Conservation (phyloP, 805 yeast genomes). For the Diddensiella santjacobensis region DNA sequence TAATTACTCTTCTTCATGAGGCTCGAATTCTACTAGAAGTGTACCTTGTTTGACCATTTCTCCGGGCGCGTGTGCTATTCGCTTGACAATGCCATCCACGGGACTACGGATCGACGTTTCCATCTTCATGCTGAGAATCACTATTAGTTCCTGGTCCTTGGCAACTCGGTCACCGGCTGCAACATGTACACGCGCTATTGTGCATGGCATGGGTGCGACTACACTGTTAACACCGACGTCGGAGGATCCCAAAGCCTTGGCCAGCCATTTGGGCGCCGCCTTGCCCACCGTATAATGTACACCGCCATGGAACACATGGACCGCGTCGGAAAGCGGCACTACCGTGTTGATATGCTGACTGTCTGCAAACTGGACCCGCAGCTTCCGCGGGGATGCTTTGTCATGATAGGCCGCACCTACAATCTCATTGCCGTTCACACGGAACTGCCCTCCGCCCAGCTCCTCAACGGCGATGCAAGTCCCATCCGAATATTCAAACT, state of each 20-base stretch:
- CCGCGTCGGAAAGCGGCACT: slow-evolving; percentile 17
- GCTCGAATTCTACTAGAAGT: slow-evolving; percentile 31
- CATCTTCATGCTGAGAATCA: slow-evolving; percentile 34
- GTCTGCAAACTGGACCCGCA: slow-evolving; percentile 20
- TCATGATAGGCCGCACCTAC: slow-evolving; percentile 13
- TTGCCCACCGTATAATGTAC: slow-evolving; percentile 25
- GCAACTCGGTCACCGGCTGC: slow-evolving; percentile 26
- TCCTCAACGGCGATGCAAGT: slow-evolving; percentile 14
- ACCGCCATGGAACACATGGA: slow-evolving; percentile 31
- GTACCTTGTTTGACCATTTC: slow-evolving; percentile 33
- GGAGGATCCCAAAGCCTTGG: slow-evolving; percentile 25
- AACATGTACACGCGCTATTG: slow-evolving; percentile 27
- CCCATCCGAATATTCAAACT: slow-evolving; percentile 13
- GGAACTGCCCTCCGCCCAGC: slow-evolving; percentile 14
- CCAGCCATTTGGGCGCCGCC: slow-evolving; percentile 30
- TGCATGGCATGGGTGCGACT: slow-evolving; percentile 34
- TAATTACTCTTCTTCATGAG: slow-evolving; percentile 7
- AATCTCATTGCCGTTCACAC: slow-evolving; percentile 5
- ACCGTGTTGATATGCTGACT: slow-evolving; percentile 26
- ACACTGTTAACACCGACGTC: slow-evolving; percentile 23
- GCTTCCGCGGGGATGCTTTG: slow-evolving; percentile 15
- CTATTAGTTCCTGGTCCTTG: slow-evolving; percentile 30
- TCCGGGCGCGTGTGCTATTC: slow-evolving; percentile 28
- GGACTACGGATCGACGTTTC: slow-evolving; percentile 34
- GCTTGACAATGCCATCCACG: slow-evolving; percentile 27